Conservation (phyloP, 2,329 filamentous ascomycete species). For the Epicoccum sorghinum region DNA sequence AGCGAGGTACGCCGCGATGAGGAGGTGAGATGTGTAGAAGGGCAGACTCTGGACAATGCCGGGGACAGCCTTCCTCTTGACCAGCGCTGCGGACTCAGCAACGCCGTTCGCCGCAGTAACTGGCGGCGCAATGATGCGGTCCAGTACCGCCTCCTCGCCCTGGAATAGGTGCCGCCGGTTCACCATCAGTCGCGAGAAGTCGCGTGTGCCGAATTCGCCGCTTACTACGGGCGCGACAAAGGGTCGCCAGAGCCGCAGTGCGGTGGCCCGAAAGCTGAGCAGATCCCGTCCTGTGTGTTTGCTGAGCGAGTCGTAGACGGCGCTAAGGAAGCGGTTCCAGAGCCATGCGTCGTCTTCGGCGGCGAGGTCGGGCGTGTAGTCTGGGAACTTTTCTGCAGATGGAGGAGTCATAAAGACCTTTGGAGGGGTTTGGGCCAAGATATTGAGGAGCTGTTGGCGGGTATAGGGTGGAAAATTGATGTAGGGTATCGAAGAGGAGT, state of each 20-base stretch:
- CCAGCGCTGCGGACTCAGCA: not conserved
- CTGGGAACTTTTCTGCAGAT: conserved; percentile 49
- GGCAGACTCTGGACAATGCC: conserved; percentile 61
- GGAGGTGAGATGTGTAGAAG: conserved; percentile 73
- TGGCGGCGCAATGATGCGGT: conserved; percentile 57
- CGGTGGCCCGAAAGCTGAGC: conserved; percentile 71
- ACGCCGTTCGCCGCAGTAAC: not conserved
- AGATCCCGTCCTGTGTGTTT: conserved; percentile 82
- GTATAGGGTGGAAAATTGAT: conserved; percentile 85
- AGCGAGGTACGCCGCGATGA: conserved; percentile 79
- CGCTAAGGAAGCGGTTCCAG: conserved; percentile 80
- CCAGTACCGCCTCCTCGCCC: conserved; percentile 72
- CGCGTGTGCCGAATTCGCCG: conserved; percentile 74
- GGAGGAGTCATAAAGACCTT: conserved; percentile 53
- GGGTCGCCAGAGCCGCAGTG: conserved; percentile 78
- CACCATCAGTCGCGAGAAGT: conserved; percentile 84
- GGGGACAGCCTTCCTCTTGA: conserved; percentile 13
- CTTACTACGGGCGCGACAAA: conserved; percentile 80
- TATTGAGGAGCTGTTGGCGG: conserved; percentile 77
- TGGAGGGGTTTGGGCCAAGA: conserved; percentile 63
- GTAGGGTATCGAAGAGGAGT: conserved; percentile 73
- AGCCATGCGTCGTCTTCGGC: conserved; percentile 69
- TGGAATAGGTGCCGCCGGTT: conserved; percentile 72
- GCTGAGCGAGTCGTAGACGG: conserved; percentile 85
- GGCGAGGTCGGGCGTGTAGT: conserved; percentile 55